Conservation (phyloP, 768 basidiomycete species). For the Lactifluus volemus region DNA sequence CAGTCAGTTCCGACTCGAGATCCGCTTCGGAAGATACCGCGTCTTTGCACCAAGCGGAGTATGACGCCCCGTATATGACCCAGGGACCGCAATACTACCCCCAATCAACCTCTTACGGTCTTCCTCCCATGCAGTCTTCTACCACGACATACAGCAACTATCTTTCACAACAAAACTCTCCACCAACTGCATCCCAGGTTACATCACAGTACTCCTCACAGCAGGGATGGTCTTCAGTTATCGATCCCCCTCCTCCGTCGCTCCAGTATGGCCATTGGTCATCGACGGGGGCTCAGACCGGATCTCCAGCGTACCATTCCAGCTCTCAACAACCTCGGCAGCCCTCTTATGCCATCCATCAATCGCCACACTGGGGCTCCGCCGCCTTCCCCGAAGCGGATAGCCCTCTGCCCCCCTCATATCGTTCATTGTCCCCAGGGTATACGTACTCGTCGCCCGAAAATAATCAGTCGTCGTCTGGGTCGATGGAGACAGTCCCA, state of each 20-base stretch:
- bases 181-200: slow-evolving; percentile 12
- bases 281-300: slow-evolving; percentile 5
- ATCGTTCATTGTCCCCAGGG: slow-evolving; percentile 22
- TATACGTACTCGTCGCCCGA: slow-evolving; percentile 19
- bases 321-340: slow-evolving; percentile 28
- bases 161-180: slow-evolving; percentile 10
- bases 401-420: slow-evolving; percentile 20
- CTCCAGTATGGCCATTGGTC: slow-evolving; percentile 24
- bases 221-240: slow-evolving; percentile 12
- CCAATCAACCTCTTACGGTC: slow-evolving; percentile 22
- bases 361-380: slow-evolving; percentile 33
- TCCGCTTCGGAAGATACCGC: slow-evolving; percentile 19
- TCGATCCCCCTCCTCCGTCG: slow-evolving; percentile 29
- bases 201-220: slow-evolving; percentile 13
- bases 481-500: slow-evolving; percentile 40
- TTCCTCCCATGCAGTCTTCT: slow-evolving; percentile 22
- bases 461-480: slow-evolving; percentile 22
- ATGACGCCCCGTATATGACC: slow-evolving; percentile 23
- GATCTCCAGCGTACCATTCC: slow-evolving; percentile 12
- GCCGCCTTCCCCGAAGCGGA: slow-evolving; percentile 30
- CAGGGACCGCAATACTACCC: slow-evolving; percentile 25
- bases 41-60: slow-evolving; percentile 18
- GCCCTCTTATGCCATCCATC: slow-evolving; percentile 21
- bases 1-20: slow-evolving; percentile 37
- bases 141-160: slow-evolving; percentile 19